These are phyloP conservation scores for Peltaster fructicola DNA, from an alignment of 2,329 filamentous ascomycete genomes.

Conservation along the genomic window DNA sequence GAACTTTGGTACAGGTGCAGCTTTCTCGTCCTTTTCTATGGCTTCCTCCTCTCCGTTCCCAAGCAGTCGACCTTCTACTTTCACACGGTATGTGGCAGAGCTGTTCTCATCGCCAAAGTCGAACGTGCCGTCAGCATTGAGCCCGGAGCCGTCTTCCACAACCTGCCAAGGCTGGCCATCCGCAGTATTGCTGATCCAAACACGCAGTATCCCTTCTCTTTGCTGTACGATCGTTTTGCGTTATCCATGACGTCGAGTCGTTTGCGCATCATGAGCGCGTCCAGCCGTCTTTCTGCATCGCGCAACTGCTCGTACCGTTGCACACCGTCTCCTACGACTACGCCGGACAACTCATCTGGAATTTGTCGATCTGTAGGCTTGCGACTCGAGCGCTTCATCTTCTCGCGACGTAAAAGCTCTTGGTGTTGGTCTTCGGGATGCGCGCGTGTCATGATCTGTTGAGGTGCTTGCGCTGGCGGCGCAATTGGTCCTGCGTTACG, in stretches of 20 bases:
- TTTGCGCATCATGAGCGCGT: slow-evolving; percentile 89
- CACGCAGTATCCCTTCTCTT: slow-evolving; percentile 58
- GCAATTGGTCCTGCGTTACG: slow-evolving; percentile 25
- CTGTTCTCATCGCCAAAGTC: slow-evolving; percentile 64
- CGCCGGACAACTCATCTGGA: slow-evolving; percentile 64
- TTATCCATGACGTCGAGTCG: slow-evolving; percentile 77
- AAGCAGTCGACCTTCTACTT: slow-evolving; percentile 74
- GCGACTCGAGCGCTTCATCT: slow-evolving; percentile 55
- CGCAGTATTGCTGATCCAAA: slow-evolving; percentile 90
- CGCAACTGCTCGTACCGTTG: slow-evolving; percentile 68
- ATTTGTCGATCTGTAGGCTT: slow-evolving; percentile 93
- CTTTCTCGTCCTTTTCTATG: slow-evolving; percentile 29
- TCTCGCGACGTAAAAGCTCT: slow-evolving; percentile 26
- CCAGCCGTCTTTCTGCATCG: slow-evolving; percentile 72
- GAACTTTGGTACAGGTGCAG: slow-evolving; percentile 35
- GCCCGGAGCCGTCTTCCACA: slow-evolving; percentile 27
- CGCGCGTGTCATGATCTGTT: slow-evolving; percentile 26
- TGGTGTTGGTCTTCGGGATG: slow-evolving; percentile 29
- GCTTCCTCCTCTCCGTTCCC: slow-evolving; percentile 32
- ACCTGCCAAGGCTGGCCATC: slow-evolving; percentile 91
- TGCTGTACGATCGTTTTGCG: slow-evolving; percentile 40
- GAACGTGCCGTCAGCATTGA: slow-evolving; percentile 52
- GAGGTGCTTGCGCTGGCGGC: slow-evolving; percentile 29
- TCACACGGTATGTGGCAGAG: slow-evolving; percentile 72
- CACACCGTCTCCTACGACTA: slow-evolving; percentile 65